Base-by-base conservation (phyloP, 305 asterid species). In the Euphrasia arctica region DNA sequence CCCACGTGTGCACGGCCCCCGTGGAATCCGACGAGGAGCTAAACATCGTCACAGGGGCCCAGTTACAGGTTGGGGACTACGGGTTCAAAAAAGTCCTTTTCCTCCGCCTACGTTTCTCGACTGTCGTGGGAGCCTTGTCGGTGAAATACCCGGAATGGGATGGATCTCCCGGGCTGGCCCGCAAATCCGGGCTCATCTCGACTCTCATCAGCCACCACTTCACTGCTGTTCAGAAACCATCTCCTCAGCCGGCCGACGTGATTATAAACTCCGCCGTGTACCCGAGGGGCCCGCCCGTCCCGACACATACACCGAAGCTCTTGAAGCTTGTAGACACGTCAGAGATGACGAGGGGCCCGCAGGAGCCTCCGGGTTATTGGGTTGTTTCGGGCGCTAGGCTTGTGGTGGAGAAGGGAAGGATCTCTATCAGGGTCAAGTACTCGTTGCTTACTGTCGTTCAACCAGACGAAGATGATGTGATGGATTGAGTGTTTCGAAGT, bases 281-380 rank as follows among this genome's bases (percentile, higher is more conserved):
- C 68, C 97, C 97, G 0, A 96, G 97, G 13, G 98, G 97, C 6
- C 97, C 98, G 43, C 98, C 98, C 0, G 86, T 77, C 58, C 95
- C 97, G 0, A 77, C 50, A 60, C 97, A 84, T 66, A 73, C 94
- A 28, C 85, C 94, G 4, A 93, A 86, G 71, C 85, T 93, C 36
- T 67, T 93, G 84, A 93, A 83, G 75, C 83, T 87, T 71, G 97
- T 90, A 9, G 98, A 93, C 74, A 84, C 91, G 3, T 77, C 94
- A 13, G 97, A 93, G 80, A 93, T 93, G 97, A 83, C 84, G 0
- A 76, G 98, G 70, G 98, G 98, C 11, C 96, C 98, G 15, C 97
- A 85, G 64, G 97, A 90, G 63, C 80, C 90, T 3, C 97, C 98
- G 0, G 98, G 98, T 50, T 93, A 93, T 78, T 93, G 98, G 98